Conservation (phyloP, 2,329 filamentous ascomycete genomes). For the Didymella pomorum region DNA sequence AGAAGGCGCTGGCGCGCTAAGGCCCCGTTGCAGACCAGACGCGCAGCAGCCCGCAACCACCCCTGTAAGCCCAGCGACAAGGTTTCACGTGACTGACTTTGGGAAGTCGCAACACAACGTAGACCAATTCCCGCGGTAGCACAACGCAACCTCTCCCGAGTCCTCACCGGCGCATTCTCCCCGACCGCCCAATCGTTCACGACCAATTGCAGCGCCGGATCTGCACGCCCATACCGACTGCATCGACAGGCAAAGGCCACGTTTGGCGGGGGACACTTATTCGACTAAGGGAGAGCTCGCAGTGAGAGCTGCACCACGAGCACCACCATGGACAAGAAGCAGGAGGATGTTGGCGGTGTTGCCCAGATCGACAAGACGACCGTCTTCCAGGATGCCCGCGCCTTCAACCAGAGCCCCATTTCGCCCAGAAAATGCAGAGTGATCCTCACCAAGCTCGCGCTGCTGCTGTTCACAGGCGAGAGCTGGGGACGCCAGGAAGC, state of each 20-base stretch:
- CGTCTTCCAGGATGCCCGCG: conserved; percentile 97
- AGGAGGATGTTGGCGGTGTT: conserved; percentile 95
- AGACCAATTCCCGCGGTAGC: conserved; percentile 38
- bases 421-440: conserved; percentile 97
- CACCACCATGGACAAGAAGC: conserved; percentile 78
- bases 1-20: conserved; percentile 16
- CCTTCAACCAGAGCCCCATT: conserved; percentile 98
- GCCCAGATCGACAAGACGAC: conserved; percentile 98
- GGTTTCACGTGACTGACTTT: conserved; percentile 9
- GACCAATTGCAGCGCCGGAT: conserved; percentile 17
- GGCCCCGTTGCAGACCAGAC: conserved; percentile 1
- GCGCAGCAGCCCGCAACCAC: conserved; percentile 22
- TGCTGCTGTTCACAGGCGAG: conserved; percentile 96
- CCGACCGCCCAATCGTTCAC: conserved; percentile 8
- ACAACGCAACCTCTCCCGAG: conserved; percentile 21
- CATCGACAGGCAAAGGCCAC: conserved; percentile 43
- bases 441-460: conserved; percentile 88
- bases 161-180: conserved; percentile 20
- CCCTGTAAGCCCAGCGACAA: conserved; percentile 37
- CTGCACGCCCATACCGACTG: conserved; percentile 10
- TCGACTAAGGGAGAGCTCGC: conserved; percentile 34
- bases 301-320: conserved; percentile 30
- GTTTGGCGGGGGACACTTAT: conserved; percentile 44
- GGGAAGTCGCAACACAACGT: conserved; percentile 44
- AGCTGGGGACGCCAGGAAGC: conserved; percentile 97